phyloP scores from a whole-genome alignment of 2,329 filamentous ascomycete species.

The Blumeria hordei region DNA sequence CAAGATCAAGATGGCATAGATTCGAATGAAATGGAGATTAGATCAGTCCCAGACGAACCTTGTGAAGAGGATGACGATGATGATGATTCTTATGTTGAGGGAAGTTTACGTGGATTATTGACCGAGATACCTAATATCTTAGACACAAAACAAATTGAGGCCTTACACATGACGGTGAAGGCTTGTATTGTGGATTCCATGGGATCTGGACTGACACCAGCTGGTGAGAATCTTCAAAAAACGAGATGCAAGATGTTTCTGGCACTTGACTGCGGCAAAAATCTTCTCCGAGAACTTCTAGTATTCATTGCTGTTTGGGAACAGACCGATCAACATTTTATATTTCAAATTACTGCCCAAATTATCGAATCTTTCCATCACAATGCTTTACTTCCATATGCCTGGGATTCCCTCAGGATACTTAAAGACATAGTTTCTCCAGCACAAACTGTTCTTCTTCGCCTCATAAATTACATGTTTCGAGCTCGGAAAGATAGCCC shows the following conservation, averaged over 20 bases:
- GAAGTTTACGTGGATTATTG: slow-evolving; percentile 57
- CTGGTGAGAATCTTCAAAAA: slow-evolving; percentile 66
- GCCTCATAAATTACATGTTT: slow-evolving; percentile 77
- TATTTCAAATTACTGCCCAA: slow-evolving; percentile 90
- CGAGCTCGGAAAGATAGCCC: slow-evolving; percentile 26
- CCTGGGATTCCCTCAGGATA: slow-evolving; percentile 76
- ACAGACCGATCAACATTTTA: slow-evolving; percentile 73
- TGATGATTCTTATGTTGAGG: slow-evolving; percentile 57
- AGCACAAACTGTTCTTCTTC: slow-evolving; percentile 77
- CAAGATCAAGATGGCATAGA: slow-evolving; percentile 15
- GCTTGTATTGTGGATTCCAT: slow-evolving; percentile 73
- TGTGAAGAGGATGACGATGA: slow-evolving; percentile 44
- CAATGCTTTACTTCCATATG: slow-evolving; percentile 71
- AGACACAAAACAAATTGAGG: slow-evolving; percentile 85
- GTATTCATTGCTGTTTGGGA: slow-evolving; percentile 98
- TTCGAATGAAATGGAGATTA: slow-evolving; percentile 25
- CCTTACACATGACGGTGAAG: slow-evolving; percentile 91
- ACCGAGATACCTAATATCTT: slow-evolving; percentile 89
- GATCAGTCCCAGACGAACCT: slow-evolving; percentile 17
- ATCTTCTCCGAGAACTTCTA: slow-evolving; percentile 67
- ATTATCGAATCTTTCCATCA: slow-evolving; percentile 85
- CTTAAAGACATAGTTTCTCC: slow-evolving; percentile 92
- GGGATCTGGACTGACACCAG: slow-evolving; percentile 40
- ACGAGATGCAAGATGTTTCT: slow-evolving; percentile 75
- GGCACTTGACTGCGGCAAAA: slow-evolving; percentile 73